These are phyloP conservation scores for Aspergillus calidoustus DNA, from an alignment of 2,329 filamentous ascomycete species.

Conservation along the genomic window DNA sequence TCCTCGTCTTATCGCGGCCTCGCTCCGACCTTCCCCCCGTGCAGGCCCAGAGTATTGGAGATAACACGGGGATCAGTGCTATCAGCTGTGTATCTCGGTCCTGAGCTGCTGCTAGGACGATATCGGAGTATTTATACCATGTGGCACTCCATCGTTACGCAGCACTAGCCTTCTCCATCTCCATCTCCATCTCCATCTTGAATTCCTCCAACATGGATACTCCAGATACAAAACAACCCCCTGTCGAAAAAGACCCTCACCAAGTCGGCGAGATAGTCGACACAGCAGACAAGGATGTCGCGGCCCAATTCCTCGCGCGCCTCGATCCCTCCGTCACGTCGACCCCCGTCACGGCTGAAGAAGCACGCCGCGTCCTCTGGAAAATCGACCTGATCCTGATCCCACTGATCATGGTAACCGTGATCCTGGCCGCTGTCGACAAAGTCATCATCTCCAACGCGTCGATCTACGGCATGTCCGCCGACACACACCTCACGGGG, in stretches of 20 bases:
- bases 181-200: not conserved
- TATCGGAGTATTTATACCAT: not conserved
- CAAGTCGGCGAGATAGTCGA: too few species aligned
- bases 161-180: not conserved
- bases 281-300: constrained; percentile 2
- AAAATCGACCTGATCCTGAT: constrained; percentile 15
- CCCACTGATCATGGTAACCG: constrained; percentile 6
- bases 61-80: too few species aligned
- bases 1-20: not conserved
- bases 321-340: constrained; percentile 1
- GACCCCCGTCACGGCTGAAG: not conserved
- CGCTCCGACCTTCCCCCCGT: constrained; percentile 9
- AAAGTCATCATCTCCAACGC: constrained; percentile 12
- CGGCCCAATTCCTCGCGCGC: constrained; percentile 2
- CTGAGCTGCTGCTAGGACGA: too few species aligned
- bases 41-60: too few species aligned
- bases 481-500: constrained; percentile 5
- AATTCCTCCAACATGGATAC: too few species aligned
- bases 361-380: constrained; percentile 10
- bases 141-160: not conserved
- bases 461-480: constrained; percentile 6
- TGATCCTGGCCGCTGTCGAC: constrained; percentile 9
- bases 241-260: too few species aligned
- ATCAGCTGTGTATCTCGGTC: not conserved
- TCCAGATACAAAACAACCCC: too few species aligned